A percentile compares a stretch with the other conserved stretches of the same genome.
These are phyloP conservation scores for Flaveria ramosissima DNA, from an alignment of 129 eudicot species.

Conservation along the genomic window DNA sequence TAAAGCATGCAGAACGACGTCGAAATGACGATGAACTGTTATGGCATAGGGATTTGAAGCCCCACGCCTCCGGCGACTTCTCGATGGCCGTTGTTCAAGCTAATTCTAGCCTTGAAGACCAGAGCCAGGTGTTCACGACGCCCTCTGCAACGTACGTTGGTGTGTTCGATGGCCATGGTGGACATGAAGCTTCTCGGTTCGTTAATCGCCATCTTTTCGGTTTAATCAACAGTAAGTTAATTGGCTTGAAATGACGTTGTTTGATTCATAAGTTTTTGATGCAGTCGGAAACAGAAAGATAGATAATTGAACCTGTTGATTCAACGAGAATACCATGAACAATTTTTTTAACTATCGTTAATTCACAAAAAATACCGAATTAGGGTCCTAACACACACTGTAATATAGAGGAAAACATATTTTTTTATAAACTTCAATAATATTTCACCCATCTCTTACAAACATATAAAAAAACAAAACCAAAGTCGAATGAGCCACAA, in stretches of 20 bases:
- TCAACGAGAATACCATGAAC: too few species aligned
- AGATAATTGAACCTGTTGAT: too few species aligned
- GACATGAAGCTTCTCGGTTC: constrained; percentile 84
- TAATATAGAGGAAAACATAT: too few species aligned
- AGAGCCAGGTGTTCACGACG: constrained; percentile 71
- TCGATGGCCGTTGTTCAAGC: constrained; percentile 95
- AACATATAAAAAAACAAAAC: too few species aligned
- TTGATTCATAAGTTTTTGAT: too few species aligned
- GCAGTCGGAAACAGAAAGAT: too few species aligned
- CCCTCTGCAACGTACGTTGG: constrained; percentile 87
- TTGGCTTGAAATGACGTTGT: background rate
- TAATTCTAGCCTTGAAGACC: constrained; percentile 79
- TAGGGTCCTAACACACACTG: too few species aligned
- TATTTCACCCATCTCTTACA: too few species aligned
- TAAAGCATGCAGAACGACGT: constrained; percentile 36
- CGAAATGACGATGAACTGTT: constrained; percentile 53
- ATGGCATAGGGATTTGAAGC: constrained; percentile 76
- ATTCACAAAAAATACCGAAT: too few species aligned
- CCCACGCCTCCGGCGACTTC: constrained; percentile 81
- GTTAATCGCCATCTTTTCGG: constrained; percentile 70
- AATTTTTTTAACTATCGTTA: too few species aligned
- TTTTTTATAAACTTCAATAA: too few species aligned
- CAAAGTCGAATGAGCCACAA: too few species aligned
- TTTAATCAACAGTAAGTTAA: constrained; percentile 63
- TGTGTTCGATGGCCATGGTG: constrained; percentile 92